Conservation (phyloP, 164 flowering plant species). For the Macadamia integrifolia region DNA sequence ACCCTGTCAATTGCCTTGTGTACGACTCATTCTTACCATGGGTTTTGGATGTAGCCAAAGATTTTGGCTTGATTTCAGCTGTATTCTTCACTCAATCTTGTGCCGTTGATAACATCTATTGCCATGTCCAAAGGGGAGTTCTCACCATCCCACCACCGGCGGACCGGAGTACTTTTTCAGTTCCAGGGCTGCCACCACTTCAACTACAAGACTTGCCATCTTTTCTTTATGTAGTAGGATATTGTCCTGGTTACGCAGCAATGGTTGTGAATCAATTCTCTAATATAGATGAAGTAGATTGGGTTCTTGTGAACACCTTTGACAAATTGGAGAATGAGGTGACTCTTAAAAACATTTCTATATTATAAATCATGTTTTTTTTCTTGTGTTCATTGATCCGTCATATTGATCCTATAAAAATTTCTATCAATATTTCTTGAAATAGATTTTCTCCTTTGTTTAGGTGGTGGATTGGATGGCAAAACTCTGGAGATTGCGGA, state of each 20-base stretch:
- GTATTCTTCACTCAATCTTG: slow-evolving; percentile 23
- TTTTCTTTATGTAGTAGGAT: slow-evolving; percentile 2
- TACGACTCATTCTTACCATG: slow-evolving; percentile 13
- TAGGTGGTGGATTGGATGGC: slow-evolving; percentile 7
- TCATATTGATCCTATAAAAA: too few relatives aligned
- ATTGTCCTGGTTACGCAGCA: background rate
- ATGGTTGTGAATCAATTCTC: slow-evolving; percentile 1
- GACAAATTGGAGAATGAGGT: slow-evolving; percentile 13
- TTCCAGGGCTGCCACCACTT: background rate
- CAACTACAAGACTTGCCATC: background rate
- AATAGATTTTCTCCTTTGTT: too few relatives aligned
- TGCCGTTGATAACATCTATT: slow-evolving; percentile 5
- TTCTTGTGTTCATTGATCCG: too few relatives aligned
- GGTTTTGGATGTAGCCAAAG: slow-evolving; percentile 14
- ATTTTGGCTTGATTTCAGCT: slow-evolving; percentile 8
- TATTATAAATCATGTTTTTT: too few relatives aligned
- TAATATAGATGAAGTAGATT: slow-evolving; percentile 4
- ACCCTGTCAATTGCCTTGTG: slow-evolving; percentile 8
- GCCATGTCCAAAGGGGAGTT: background rate
- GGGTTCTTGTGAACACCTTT: slow-evolving; percentile 13
- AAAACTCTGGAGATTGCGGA: background rate
- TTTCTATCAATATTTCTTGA: too few relatives aligned
- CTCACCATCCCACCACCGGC: too few relatives aligned
- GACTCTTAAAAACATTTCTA: background rate
- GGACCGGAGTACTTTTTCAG: background rate